Percentiles rank a stretch among this genome's conserved stretches.
Conservation (phyloP, 1,284 basidiomycete species). For the Phylloporus gajari region DNA sequence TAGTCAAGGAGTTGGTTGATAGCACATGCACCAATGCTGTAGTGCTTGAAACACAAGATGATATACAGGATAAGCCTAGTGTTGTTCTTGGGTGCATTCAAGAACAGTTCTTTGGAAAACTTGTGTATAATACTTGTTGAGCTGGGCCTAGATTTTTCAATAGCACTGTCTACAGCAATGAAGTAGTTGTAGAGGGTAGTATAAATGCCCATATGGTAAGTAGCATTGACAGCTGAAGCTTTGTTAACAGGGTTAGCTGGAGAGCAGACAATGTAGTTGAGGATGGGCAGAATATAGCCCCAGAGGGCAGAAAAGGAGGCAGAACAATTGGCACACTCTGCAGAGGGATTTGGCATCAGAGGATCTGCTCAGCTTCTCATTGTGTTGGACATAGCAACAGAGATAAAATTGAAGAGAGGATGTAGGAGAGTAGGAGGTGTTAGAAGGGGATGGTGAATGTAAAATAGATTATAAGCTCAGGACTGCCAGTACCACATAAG, state of each 20-base stretch:
- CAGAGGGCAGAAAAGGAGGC: slow-evolving; percentile 75
- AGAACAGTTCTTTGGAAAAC: slow-evolving; percentile 67
- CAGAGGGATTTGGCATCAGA: slow-evolving; percentile 63
- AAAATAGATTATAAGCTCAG: too few species aligned
- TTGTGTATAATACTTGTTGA: slow-evolving; percentile 73
- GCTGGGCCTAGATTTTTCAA: slow-evolving; percentile 49
- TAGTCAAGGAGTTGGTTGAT: slow-evolving; percentile 79
- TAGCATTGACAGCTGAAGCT: slow-evolving; percentile 68
- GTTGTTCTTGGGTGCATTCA: slow-evolving; percentile 73
- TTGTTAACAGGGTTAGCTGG: slow-evolving; percentile 66
- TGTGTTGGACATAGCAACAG: slow-evolving; percentile 36
- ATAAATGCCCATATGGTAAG: slow-evolving; percentile 78
- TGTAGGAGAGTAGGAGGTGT: too few species aligned
- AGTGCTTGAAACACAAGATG: slow-evolving; percentile 74
- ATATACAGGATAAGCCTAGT: slow-evolving; percentile 72
- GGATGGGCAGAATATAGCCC: slow-evolving; percentile 76
- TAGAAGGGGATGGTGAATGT: too few species aligned
- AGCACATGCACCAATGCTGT: slow-evolving; percentile 68
- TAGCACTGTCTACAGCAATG: slow-evolving; percentile 50
- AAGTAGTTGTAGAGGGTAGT: slow-evolving; percentile 54
- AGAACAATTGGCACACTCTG: slow-evolving; percentile 76
- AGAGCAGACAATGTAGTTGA: slow-evolving; percentile 73
- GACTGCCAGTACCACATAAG: too few species aligned
- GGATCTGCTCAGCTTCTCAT: slow-evolving; percentile 35
- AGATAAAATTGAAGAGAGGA: too few species aligned